Percentiles rank a stretch among this genome's conserved stretches.
Conservation (phyloP, 306 rosid genomes). For the Senna siamea region DNA sequence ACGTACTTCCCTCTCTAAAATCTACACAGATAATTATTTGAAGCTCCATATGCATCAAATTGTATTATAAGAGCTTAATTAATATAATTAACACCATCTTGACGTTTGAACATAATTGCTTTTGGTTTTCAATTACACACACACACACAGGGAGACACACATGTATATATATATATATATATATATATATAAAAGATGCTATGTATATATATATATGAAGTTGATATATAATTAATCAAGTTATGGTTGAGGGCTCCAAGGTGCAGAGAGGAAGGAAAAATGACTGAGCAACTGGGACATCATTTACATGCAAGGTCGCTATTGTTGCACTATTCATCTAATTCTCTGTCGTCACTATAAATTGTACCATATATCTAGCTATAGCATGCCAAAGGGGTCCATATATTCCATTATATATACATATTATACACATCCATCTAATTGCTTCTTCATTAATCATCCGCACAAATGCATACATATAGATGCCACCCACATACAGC, state of each 20-base stretch:
- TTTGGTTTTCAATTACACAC: no score
- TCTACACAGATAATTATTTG: no score
- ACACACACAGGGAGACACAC: no score
- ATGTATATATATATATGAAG: no score
- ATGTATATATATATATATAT: no score
- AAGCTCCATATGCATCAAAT: no score
- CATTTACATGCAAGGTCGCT: slow-evolving; percentile 51
- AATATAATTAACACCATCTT: no score
- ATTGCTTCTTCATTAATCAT: slow-evolving; percentile 28
- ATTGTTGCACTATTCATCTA: slow-evolving; percentile 47
- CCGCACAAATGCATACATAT: not conserved
- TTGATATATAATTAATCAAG: no score
- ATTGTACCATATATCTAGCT: slow-evolving; percentile 31
- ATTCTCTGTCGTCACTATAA: slow-evolving; percentile 42
- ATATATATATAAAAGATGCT: no score
- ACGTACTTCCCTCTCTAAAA: not conserved
- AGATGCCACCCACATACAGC: slow-evolving; percentile 34
- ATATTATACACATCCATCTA: slow-evolving; percentile 22
- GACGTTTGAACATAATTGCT: no score
- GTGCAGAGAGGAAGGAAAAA: slow-evolving; percentile 23
- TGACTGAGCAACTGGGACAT: slow-evolving; percentile 45
- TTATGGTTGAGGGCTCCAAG: no score
- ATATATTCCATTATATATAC: slow-evolving; percentile 24
- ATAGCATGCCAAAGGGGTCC: slow-evolving; percentile 50
- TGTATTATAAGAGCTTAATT: no score